Evolutionary conservation across 2,329 filamentous ascomycete genomes (phyloP), one percentile per base, ranked within the genome.

Genomic region (Penicillium nordicum): DNA sequence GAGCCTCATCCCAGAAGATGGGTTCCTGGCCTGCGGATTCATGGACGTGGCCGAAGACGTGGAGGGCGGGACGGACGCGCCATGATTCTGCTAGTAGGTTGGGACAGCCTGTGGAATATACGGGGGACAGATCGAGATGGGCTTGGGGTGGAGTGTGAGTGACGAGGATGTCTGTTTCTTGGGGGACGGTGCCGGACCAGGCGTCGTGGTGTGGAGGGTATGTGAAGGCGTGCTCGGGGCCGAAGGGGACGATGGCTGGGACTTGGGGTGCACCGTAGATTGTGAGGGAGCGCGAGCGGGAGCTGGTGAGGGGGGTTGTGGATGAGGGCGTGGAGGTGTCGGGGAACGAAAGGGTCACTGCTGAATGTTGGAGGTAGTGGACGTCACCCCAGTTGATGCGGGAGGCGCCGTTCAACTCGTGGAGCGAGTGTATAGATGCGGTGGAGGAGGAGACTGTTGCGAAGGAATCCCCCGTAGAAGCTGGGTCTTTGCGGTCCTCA

Each of bases 11-110:
- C 80, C 89, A 96, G 74, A 84, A 88, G 10, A 89, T 80, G 0
- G 85, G 73, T 66, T 92, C 85, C 42, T 78, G 78, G 16, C 91
- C 92, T 44, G 88, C 83, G 9, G 85, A 89, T 67, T 82, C 88
- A 75, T 96, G 92, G 25, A 92, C 82, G 73, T 96, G 92, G 1
- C 91, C 92, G 70, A 94, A 96, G 46, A 96, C 82, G 72, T 96
- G 90, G 14, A 96, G 76, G 12, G 79, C 79, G 0, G 92, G 92
- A 59, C 84, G 85, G 11, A 91, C 84, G 36, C 88, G 83, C 85
- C 88, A 90, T 18, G 89, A 73, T 67, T 95, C 91, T 14, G 79
- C 74, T 6, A 93, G 79, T 6, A 96, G 80, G 54, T 83, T 81
- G 7, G 85, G 83, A 62, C 89, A 92, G 53, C 90, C 91, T 43